Conservation (phyloP, 805 yeast genomes). For the Dipodascopsis uninucleata region DNA sequence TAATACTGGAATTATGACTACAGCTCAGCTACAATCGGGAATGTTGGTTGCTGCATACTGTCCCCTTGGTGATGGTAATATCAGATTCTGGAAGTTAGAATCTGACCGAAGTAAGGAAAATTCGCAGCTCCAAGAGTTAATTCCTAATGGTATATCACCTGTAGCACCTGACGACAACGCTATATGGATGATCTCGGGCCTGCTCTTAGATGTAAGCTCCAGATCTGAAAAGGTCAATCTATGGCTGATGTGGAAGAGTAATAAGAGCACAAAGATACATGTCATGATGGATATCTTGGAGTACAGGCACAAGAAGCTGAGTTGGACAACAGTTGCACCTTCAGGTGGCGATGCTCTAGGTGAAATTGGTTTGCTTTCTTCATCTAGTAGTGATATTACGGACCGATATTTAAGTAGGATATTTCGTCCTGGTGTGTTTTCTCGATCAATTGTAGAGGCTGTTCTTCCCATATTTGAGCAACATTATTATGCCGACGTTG, state of each 20-base stretch:
- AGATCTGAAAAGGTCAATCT: conserved; percentile 30
- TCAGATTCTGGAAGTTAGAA: conserved; percentile 41
- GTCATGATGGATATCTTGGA: conserved; percentile 19
- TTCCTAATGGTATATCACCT: no score
- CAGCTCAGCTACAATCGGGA: conserved; percentile 12
- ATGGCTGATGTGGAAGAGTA: conserved; percentile 60
- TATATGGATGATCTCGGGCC: conserved; percentile 51
- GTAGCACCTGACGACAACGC: conserved; percentile 38
- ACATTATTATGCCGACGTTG: conserved; percentile 41
- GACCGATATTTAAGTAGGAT: conserved; percentile 43
- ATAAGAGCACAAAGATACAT: conserved; percentile 44
- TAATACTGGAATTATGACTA: conserved; percentile 35
- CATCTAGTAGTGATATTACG: conserved; percentile 32
- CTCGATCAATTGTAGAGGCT: conserved; percentile 48
- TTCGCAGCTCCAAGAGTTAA: no score
- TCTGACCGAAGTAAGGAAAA: conserved; percentile 21
- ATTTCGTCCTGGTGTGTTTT: conserved; percentile 49
- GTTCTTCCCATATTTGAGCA: conserved; percentile 50
- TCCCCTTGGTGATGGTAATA: conserved; percentile 46
- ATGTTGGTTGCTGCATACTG: conserved; percentile 38
- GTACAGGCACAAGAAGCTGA: no score
- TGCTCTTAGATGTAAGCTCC: conserved; percentile 32
- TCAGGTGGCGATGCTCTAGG: not conserved
- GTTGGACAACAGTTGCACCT: conserved; percentile 1
- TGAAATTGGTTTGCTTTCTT: conserved; percentile 15